A percentile compares a stretch with the other conserved stretches of the same genome.
phyloP scores from a whole-genome alignment of 1,284 basidiomycete species.

The Papiliotrema nemorosa region DNA sequence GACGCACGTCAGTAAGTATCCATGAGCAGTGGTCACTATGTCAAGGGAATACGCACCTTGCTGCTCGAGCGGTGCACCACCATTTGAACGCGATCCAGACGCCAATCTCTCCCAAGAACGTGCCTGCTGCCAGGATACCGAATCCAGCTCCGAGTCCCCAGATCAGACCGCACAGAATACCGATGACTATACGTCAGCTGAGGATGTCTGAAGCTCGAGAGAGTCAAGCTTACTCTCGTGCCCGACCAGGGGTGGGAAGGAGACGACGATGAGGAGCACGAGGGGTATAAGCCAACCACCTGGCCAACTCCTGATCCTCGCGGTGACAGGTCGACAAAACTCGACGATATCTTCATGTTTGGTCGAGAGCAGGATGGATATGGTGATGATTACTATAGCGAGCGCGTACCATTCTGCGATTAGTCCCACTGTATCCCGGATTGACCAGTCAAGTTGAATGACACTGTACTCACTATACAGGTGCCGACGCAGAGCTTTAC shows the following conservation, averaged over 20 bases:
- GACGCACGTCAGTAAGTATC: not conserved
- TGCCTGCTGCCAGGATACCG: conserved; percentile 42
- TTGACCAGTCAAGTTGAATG: not conserved
- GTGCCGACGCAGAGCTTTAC: conserved; percentile 18
- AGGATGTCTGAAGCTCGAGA: not conserved
- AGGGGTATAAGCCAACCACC: conserved; percentile 44
- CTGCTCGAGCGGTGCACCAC: conserved; percentile 36
- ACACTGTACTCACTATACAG: conserved; percentile 30
- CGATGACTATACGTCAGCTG: conserved; percentile 26
- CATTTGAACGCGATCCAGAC: conserved; percentile 45
- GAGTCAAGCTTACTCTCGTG: conserved; percentile 33
- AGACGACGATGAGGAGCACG: conserved; percentile 29
- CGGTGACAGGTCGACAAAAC: conserved; percentile 31
- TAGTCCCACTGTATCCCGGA: conserved; percentile 3
- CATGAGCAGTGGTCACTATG: not conserved
- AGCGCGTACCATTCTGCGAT: conserved; percentile 43
- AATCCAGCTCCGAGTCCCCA: conserved; percentile 42
- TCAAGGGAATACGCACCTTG: conserved; percentile 25
- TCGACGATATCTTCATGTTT: conserved; percentile 41
- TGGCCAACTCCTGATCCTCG: conserved; percentile 35
- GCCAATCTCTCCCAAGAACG: conserved; percentile 43
- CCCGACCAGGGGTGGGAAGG: conserved; percentile 39
- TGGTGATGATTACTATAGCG: conserved; percentile 25
- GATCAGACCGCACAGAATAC: conserved; percentile 40
- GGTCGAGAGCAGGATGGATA: conserved; percentile 33